Evolutionary conservation across 1,139 yeast genomes (phyloP).

Genomic region (Candida sp.): DNA sequence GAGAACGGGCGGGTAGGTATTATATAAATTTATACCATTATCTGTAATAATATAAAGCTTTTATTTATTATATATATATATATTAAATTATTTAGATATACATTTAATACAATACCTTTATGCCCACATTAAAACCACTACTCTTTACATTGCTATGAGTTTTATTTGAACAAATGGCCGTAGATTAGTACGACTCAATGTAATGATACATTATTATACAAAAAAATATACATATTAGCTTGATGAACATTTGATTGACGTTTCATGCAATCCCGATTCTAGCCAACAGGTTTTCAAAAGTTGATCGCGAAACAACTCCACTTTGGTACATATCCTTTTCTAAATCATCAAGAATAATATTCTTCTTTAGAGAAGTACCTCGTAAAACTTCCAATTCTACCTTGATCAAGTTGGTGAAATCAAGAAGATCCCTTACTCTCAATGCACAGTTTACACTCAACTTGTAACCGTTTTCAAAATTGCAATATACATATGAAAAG

Average conservation of each 20-base stretch:
- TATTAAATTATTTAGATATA: too few species aligned
- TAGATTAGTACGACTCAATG: neutral
- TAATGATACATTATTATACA: neutral
- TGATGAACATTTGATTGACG: neutral
- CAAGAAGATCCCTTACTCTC: constrained; percentile 6
- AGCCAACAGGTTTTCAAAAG: neutral
- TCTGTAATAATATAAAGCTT: too few species aligned
- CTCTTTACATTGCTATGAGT: neutral
- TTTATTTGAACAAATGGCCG: neutral
- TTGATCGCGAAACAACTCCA: neutral
- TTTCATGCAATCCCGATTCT: neutral
- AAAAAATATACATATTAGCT: neutral
- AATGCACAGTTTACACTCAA: constrained; percentile 7
- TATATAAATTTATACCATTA: too few species aligned
- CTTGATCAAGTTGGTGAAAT: constrained; percentile 5
- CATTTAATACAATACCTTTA: too few species aligned
- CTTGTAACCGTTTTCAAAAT: constrained; percentile 10
- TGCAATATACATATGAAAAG: constrained; percentile 11
- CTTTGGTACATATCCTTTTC: neutral
- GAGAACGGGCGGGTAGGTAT: too few species aligned
- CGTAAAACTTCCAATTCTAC: neutral
- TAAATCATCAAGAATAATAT: neutral
- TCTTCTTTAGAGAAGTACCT: neutral
- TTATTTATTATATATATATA: too few species aligned
- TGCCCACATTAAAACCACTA: too few species aligned